Base-by-base conservation (phyloP, 768 basidiomycete species). In the Tremella mesenterica region DNA sequence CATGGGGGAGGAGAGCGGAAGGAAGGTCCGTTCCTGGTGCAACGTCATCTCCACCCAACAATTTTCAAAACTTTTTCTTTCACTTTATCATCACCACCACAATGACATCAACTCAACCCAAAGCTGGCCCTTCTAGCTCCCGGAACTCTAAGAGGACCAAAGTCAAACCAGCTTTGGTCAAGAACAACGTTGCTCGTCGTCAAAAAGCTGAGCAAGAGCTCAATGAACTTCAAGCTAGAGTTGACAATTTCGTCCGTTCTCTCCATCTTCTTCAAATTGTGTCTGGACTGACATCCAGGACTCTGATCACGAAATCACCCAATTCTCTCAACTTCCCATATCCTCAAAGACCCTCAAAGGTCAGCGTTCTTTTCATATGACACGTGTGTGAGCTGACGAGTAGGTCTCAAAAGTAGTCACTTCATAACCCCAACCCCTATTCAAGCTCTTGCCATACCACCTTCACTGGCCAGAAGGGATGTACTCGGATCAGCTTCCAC, bases 401-500 rank as follows among this genome's bases (percentile, higher is more conserved):
- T 52, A 88, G 91, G 91, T 14, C 77, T 97, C 30, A 88, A 87
- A 75, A 86, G 87, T 56, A 82, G 84, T 0, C 89, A 83, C 66
- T 95, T 91, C 64, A 78, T 84, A 38, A 78, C 85, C 20, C 89
- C 90, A 81, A 95, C 92, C 0, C 85, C 89, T 52, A 84, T 85
- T 43, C 84, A 85, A 64, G 72, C 77, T 4, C 75, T 79, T 14
- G 79, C 83, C 30, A 75, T 85, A 25, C 83, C 83, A 0, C 71
- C 79, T 7, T 78, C 83, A 1, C 69, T 85, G 6, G 81, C 81
- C 62, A 80, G 81, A 6, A 78, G 78, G 44, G 84, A 85, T 53
- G 79, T 85, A 23, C 76, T 85, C 3, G 85, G 81, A 16, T 83
- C 84, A 0, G 84, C 84, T 3, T 75, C 80, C 18, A 85, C 84